Evolutionary conservation across 2,329 filamentous ascomycete genomes (phyloP), one percentile per base, ranked within the genome.

Genomic region (Phaeoacremonium minimum): DNA sequence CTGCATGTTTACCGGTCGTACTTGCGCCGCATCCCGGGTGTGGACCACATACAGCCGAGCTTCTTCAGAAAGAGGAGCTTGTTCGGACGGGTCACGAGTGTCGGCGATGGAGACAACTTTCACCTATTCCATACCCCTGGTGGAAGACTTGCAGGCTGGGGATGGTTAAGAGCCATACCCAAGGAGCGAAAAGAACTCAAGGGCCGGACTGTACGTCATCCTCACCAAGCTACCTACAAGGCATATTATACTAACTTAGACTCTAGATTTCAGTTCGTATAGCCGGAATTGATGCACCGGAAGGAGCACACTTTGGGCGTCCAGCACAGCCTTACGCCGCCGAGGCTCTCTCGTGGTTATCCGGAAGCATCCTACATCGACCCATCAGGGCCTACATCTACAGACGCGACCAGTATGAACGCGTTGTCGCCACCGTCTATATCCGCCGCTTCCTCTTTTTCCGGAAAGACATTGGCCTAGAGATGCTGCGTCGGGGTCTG

Each of bases 81-180:
- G 29, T 85, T 91, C 49, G 93, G 93, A 12, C 77, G 76, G 43
- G 93, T 97, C 29, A 96, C 91, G 11, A 89, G 86, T 49, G 93
- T 98, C 16, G 93, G 94, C 29, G 93, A 98, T 71, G 94, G 89
- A 4, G 93, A 98, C 61, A 91, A 91, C 56, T 96, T 98, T 59
- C 85, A 93, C 49, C 60, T 98, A 32, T 98, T 85, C 58, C 93
- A 98, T 60, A 97, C 89, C 0, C 93, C 93, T 0, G 91, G 91
- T n/a, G 93, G 93, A 9, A 75, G 81, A 46, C 61, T 90, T 35
- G 75, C 84, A 9, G 93, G 93, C 36, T 98, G 93, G 93, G 89
- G 85, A n/a, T 95, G 87, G 88, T 54, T 93, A 45, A 83, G 88
- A 52, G 81, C 64, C 40, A 73, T 95, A 6, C 90, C 89, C 2